Evolutionary conservation across 164 flowering plant species (phyloP).

Genomic region (Dillenia turbinata): DNA sequence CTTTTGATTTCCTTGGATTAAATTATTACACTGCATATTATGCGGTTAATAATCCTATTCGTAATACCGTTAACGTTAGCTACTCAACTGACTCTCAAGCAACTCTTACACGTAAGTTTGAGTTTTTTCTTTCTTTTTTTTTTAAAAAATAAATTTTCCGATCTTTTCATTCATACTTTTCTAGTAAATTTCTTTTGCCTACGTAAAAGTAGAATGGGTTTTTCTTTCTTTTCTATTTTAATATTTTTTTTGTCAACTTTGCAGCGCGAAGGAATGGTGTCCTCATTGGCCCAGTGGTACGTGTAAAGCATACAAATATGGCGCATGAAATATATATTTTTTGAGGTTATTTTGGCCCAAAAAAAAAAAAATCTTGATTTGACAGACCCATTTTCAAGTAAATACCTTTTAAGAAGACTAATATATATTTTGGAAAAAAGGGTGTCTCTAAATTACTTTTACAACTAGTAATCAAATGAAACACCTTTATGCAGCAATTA

Average conservation of each 20-base stretch:
- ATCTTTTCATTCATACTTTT: neutral
- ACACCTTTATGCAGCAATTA: neutral
- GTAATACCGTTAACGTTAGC: slow-evolving; percentile 3
- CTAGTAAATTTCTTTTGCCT: neutral
- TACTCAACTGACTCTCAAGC: slow-evolving; percentile 19
- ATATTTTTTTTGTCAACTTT: neutral
- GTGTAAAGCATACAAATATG: neutral
- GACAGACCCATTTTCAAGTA: too few relatives aligned
- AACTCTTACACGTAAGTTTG: slow-evolving; percentile 16
- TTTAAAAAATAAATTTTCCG: neutral
- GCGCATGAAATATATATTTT: too few relatives aligned
- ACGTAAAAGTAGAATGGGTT: slow-evolving; percentile 5
- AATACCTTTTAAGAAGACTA: too few relatives aligned
- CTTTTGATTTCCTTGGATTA: slow-evolving; percentile 45
- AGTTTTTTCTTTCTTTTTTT: neutral
- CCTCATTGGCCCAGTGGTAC: slow-evolving; percentile 34
- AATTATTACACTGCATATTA: slow-evolving; percentile 42
- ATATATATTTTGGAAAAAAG: neutral
- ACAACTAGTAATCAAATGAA: neutral
- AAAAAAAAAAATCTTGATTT: too few relatives aligned
- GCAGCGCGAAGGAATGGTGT: slow-evolving; percentile 32
- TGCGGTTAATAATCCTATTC: slow-evolving; percentile 13
- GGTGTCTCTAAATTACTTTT: neutral
- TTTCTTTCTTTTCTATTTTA: neutral
- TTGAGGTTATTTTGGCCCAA: too few relatives aligned